Base-by-base conservation (phyloP, 1,284 basidiomycete species). In the Puccinia triticina region DNA sequence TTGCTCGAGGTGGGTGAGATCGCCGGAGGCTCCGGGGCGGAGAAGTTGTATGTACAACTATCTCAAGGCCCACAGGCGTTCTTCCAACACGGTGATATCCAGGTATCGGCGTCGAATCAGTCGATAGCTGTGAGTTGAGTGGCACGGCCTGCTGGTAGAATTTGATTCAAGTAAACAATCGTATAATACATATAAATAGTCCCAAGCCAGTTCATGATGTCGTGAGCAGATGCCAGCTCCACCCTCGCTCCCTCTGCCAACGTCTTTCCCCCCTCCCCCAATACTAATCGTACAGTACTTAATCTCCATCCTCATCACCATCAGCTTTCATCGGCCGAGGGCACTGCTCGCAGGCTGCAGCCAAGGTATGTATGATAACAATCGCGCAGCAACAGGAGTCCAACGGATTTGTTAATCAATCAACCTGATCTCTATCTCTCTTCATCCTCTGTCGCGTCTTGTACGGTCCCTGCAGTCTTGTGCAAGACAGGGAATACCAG, bases 21-120 rank as follows among this genome's bases (percentile, higher is more conserved):
- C 61, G 61, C 37, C 61, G 61, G 61, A 37, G 32, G 29, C 32
- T 37, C 61, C 61, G 61, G 61, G 21, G 32, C 61, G 61, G 61
- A 37, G 32, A 64, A 64, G 34, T 64, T n/a, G n/a, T n/a, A n/a
- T 64, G 32, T 64, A 64, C 61, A 64, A 21, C 32, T 37, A 4
- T 64, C 29, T 16, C 32, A 64, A 18, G 32, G 29, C 18, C 32
- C 61, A 37, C 10, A 16, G 3, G 61, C 11, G 23, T 55, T 55
- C 10, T 55, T 55, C 32, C 61, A 37, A 64, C 5, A 12, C 32
- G 2, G 61, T 18, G 11, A 26, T 53, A n/a, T 18, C 29, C 61
- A 34, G 23, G 10, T 64, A 16, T n/a, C 8, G n/a, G 26, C 26
- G 10, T n/a, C 10, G 50, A n/a, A n/a, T n/a, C n/a, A n/a, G n/a